Evolutionary conservation across 1,284 basidiomycete genomes (phyloP).

Genomic region (Pascua sp.): DNA sequence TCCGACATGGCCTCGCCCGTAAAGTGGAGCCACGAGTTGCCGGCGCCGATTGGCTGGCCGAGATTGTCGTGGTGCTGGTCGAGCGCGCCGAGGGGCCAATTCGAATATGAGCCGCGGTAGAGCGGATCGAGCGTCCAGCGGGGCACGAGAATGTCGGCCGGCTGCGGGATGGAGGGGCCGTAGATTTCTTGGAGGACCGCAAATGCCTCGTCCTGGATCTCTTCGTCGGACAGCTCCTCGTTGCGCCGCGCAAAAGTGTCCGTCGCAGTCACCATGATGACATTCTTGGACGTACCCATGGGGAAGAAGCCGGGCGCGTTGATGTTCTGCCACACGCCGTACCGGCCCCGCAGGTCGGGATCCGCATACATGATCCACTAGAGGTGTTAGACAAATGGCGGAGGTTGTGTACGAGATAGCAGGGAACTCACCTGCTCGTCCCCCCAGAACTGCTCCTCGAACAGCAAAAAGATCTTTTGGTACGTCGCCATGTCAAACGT

Average conservation of each 20-base stretch:
- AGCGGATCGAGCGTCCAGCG: slow-evolving; percentile 60
- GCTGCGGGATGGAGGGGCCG: slow-evolving; percentile 55
- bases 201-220: slow-evolving; percentile 58
- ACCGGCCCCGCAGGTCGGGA: slow-evolving; percentile 58
- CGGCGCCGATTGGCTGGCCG: slow-evolving; percentile 13
- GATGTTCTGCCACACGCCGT: slow-evolving; percentile 67
- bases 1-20: slow-evolving; percentile 16
- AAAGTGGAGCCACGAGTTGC: slow-evolving; percentile 15
- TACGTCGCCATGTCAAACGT: slow-evolving; percentile 65
- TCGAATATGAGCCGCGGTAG: slow-evolving; percentile 64
- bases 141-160: slow-evolving; percentile 58
- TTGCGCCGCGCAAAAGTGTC: slow-evolving; percentile 56
- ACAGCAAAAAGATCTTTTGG: slow-evolving; percentile 68
- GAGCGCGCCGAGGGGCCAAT: slow-evolving; percentile 56
- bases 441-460: slow-evolving; percentile 66
- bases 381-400: neutral
- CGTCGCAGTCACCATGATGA: slow-evolving; percentile 64
- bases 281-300: slow-evolving; percentile 40
- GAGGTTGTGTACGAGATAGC: neutral
- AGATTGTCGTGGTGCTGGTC: slow-evolving; percentile 27
- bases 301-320: slow-evolving; percentile 61
- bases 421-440: slow-evolving; percentile 58
- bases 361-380: slow-evolving; percentile 66
- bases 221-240: slow-evolving; percentile 54
- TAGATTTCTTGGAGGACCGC: slow-evolving; percentile 59